Conservation (phyloP, 2,329 filamentous ascomycete species). For the Thelonectria olida region DNA sequence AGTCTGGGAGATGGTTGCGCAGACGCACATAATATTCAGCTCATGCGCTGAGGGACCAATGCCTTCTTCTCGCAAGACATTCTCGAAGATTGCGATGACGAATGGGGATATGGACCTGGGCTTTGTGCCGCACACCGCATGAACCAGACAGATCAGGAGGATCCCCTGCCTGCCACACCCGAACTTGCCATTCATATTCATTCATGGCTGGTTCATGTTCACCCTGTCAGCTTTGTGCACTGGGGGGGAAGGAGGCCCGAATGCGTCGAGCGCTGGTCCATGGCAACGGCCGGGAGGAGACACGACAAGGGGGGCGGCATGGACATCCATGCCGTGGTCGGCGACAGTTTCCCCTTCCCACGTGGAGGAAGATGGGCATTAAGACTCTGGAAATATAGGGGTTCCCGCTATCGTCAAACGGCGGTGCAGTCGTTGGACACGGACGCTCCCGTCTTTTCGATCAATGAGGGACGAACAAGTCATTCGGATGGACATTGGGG, state of each 20-base stretch:
- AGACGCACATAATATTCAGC: neutral
- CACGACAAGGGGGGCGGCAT: too few relatives aligned
- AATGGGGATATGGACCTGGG: neutral
- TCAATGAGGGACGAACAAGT: neutral
- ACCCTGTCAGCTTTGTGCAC: neutral
- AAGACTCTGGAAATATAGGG: neutral
- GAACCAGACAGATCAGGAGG: too few relatives aligned
- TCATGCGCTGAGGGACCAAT: neutral
- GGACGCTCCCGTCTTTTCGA: too few relatives aligned
- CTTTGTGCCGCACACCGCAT: neutral
- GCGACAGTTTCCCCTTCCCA: constrained; percentile 3
- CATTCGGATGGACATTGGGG: neutral
- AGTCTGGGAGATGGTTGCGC: neutral
- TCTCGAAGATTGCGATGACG: neutral
- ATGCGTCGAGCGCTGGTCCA: constrained; percentile 14
- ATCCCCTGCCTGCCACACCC: neutral
- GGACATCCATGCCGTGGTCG: neutral
- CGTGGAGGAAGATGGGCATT: constrained; percentile 4
- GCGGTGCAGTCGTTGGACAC: too few relatives aligned
- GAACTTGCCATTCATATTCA: neutral
- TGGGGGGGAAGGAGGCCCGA: constrained; percentile 13
- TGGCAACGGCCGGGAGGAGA: too few relatives aligned
- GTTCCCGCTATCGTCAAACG: neutral
- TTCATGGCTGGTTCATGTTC: neutral
- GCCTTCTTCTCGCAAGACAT: neutral